Conservation (phyloP, 2,329 filamentous ascomycete species). For the Ascochyta pisi region DNA sequence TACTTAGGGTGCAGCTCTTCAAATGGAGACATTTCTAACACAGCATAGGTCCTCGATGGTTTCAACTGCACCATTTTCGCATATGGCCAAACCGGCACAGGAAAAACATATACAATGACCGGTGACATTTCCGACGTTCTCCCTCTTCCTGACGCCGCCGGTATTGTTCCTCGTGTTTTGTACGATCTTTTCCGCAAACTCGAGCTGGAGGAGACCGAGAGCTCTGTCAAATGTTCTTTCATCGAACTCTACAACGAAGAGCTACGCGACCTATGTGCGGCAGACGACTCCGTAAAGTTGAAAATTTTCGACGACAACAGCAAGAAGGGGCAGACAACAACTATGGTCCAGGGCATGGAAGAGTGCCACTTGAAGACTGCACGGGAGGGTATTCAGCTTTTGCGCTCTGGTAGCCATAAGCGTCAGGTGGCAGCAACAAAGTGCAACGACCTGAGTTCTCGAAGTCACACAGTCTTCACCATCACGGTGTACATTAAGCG, state of each 20-base stretch:
- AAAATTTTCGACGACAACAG: slow-evolving; percentile 93
- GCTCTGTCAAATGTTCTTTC: slow-evolving; percentile 95
- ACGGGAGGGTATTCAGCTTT: slow-evolving; percentile 82
- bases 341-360: slow-evolving; percentile 96
- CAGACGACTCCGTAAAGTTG: slow-evolving; percentile 82
- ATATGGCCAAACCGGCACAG: slow-evolving; percentile 96
- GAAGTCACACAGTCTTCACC: slow-evolving; percentile 97
- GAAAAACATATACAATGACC: slow-evolving; percentile 99
- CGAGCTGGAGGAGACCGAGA: slow-evolving; percentile 77
- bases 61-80: slow-evolving; percentile 99
- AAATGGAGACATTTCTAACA: slow-evolving; percentile 11
- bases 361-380: slow-evolving; percentile 91
- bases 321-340: slow-evolving; percentile 82
- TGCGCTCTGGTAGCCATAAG: slow-evolving; percentile 88
- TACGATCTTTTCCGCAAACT: slow-evolving; percentile 87
- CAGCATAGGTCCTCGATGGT: slow-evolving; percentile 79
- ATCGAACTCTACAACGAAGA: slow-evolving; percentile 99
- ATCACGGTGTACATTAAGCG: slow-evolving; percentile 91
- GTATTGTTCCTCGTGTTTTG: slow-evolving; percentile 91
- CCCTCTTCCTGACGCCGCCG: slow-evolving; percentile 86
- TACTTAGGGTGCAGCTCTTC: slow-evolving; percentile 47
- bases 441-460: slow-evolving; percentile 96
- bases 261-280: slow-evolving; percentile 83
- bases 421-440: slow-evolving; percentile 99
- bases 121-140: slow-evolving; percentile 95